Conservation (phyloP, 202 grass and related monocot species). For the Digitaria exilis region DNA sequence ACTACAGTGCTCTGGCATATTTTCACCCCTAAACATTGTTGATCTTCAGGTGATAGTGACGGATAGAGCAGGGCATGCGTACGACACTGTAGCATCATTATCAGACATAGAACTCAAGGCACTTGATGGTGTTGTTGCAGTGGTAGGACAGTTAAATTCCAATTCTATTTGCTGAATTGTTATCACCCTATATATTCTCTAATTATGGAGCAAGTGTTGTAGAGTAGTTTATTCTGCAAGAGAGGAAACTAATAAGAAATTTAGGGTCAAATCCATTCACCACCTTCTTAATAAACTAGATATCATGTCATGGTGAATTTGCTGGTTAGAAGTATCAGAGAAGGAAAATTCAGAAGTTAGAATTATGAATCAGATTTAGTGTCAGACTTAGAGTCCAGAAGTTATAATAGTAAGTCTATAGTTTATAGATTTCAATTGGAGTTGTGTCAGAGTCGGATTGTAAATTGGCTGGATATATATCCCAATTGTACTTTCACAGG, state of each 20-base stretch:
- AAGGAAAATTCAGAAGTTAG: not conserved
- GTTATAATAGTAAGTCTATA: not conserved
- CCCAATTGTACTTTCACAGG: not conserved
- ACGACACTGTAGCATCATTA: constrained; percentile 65
- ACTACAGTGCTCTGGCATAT: constrained; percentile 4
- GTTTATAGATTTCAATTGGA: not conserved
- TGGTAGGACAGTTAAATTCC: constrained; percentile 63
- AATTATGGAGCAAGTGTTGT: not conserved
- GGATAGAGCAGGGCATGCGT: constrained; percentile 88
- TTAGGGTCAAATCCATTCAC: constrained; percentile 5
- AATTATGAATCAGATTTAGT: not conserved
- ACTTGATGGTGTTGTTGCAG: constrained; percentile 85
- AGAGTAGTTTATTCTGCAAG: constrained; percentile 12
- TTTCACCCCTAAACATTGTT: constrained; percentile 29
- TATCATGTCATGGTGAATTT: not conserved
- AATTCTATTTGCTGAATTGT: not conserved
- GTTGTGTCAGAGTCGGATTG: not conserved
- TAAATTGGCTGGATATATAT: not conserved
- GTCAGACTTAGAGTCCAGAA: not conserved
- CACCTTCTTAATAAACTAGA: constrained; percentile 2
- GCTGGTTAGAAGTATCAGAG: not conserved
- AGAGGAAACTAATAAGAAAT: constrained; percentile 14
- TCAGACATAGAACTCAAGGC: constrained; percentile 75
- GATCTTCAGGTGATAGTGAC: constrained; percentile 79
- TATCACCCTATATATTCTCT: constrained; percentile 17